Conservation (phyloP, 345 rosid genomes). For the Bruguiera parviflora region DNA sequence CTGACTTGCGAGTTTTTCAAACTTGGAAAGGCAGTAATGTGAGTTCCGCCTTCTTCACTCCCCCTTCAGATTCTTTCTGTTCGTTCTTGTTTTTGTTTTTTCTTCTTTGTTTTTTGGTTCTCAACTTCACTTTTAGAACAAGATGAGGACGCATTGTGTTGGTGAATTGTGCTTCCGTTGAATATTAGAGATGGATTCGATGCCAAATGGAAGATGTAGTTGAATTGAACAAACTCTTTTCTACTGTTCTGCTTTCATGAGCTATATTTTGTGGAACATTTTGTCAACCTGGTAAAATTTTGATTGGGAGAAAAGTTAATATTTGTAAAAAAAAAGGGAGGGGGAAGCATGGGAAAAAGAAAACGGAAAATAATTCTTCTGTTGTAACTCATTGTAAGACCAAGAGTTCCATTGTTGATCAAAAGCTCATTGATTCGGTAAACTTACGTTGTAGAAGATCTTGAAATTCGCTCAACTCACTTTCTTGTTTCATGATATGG, state of each 20-base stretch:
- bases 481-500: not conserved
- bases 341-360: not conserved
- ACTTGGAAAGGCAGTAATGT: constrained; percentile 88
- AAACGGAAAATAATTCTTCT: not conserved
- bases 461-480: not conserved
- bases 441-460: not conserved
- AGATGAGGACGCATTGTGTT: no score
- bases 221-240: no score
- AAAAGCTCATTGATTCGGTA: not conserved
- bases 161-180: no score
- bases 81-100: not conserved
- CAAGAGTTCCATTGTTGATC: constrained; percentile 1
- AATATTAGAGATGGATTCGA: no score
- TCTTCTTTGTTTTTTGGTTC: no score
- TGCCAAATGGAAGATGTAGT: no score
- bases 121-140: no score
- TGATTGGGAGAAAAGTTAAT: not conserved
- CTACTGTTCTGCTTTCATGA: not conserved
- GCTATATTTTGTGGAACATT: not conserved
- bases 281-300: not conserved
- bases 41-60: constrained; percentile 20
- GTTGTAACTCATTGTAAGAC: not conserved
- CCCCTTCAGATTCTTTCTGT: not conserved
- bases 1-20: constrained; percentile 34
- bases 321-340: not conserved